Percentiles rank a stretch among this genome's conserved stretches.
These are phyloP conservation scores for Austroboletus eburneus DNA, from an alignment of 768 basidiomycete genomes.

Conservation along the genomic window DNA sequence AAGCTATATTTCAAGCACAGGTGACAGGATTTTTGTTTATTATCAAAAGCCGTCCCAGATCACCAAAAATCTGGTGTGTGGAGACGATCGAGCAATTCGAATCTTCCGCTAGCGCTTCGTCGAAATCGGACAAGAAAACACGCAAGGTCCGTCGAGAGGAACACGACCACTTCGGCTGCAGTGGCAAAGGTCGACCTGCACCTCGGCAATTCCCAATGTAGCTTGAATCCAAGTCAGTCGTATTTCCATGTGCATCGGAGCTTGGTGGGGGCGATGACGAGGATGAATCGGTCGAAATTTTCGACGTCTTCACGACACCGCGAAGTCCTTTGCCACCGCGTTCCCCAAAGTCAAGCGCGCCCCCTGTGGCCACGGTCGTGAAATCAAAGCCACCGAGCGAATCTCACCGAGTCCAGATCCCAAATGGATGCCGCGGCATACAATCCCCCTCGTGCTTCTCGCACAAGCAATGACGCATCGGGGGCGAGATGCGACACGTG, in stretches of 20 bases:
- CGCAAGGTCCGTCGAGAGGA: slow-evolving; percentile 23
- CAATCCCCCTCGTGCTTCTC: neutral
- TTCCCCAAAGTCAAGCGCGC: slow-evolving; percentile 20
- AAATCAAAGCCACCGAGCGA: neutral
- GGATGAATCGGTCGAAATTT: slow-evolving; percentile 7
- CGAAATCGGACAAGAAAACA: slow-evolving; percentile 19
- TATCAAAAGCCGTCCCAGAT: too few relatives aligned
- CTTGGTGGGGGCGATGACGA: neutral
- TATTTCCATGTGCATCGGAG: neutral
- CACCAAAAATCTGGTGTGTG: too few relatives aligned
- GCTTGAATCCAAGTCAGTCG: neutral
- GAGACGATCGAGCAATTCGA: slow-evolving; percentile 24
- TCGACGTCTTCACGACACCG: slow-evolving; percentile 23
- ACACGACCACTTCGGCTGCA: slow-evolving; percentile 62
- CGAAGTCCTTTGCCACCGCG: slow-evolving; percentile 16
- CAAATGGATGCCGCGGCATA: neutral
- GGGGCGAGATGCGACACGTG: neutral
- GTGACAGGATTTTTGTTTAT: too few relatives aligned
- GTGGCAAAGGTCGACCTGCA: slow-evolving; percentile 61
- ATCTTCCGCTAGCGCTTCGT: slow-evolving; percentile 20
- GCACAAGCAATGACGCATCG: neutral
- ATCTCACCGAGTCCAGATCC: slow-evolving; percentile 6
- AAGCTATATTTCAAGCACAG: too few relatives aligned
- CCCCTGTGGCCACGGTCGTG: neutral
- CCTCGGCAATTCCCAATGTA: slow-evolving; percentile 29